These are phyloP conservation scores for Scalesia atractyloides DNA, from an alignment of 129 eudicot species.

Conservation along the genomic window DNA sequence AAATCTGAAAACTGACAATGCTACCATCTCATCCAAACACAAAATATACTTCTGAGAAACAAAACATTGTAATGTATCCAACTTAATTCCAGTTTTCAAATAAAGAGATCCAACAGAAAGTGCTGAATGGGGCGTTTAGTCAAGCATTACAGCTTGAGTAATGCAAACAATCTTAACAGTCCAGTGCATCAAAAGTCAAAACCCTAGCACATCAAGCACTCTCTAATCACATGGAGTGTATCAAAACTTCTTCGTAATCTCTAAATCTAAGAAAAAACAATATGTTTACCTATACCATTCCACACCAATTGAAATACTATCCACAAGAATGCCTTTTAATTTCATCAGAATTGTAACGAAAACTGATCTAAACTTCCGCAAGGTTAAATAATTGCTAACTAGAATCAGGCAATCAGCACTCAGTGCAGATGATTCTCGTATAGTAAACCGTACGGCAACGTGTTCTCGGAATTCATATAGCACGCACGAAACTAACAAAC, in stretches of 20 bases:
- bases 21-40: constrained; percentile 15
- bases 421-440: not conserved
- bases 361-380: not conserved
- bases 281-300: constrained; percentile 7
- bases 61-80: constrained; percentile 4
- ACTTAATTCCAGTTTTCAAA: constrained; percentile 16
- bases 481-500: constrained; percentile 9
- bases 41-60: not conserved
- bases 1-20: constrained; percentile 3
- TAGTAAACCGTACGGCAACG: not conserved
- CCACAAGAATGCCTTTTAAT: not conserved
- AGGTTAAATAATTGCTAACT: not conserved
- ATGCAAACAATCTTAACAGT: not conserved
- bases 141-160: constrained; percentile 15
- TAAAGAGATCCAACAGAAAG: not conserved
- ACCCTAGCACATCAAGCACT: constrained; percentile 10
- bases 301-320: constrained; percentile 2
- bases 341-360: not conserved
- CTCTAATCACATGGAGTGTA: not conserved
- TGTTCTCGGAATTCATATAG: constrained; percentile 9
- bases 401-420: constrained; percentile 4
- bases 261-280: constrained; percentile 3
- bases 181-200: constrained; percentile 11
- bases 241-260: constrained; percentile 7
- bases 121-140: not conserved